Conservation (phyloP, 768 basidiomycete species). For the Lactarius tabidus region DNA sequence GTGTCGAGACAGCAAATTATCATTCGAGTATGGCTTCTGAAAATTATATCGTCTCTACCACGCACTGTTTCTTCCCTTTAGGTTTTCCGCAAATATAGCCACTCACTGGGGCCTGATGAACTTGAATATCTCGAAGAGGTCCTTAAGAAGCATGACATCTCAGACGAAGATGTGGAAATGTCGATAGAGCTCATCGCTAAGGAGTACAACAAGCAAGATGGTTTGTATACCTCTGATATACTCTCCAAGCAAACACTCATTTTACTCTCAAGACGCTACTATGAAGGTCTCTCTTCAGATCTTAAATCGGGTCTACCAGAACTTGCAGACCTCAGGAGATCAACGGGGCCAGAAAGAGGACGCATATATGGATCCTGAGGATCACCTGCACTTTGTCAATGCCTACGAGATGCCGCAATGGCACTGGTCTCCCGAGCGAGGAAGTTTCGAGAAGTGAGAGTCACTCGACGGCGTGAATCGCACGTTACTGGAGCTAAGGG, state of each 20-base stretch:
- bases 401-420: conserved; percentile 96
- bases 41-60: background rate
- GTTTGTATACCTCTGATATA: conserved; percentile 36
- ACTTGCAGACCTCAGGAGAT: conserved; percentile 63
- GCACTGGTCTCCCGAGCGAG: conserved; percentile 83
- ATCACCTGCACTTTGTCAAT: conserved; percentile 78
- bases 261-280: conserved; percentile 51
- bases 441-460: conserved; percentile 81
- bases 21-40: conserved; percentile 18
- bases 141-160: conserved; percentile 65
- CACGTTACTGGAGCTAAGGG: background rate
- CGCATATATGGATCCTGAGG: conserved; percentile 72
- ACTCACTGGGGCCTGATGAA: conserved; percentile 78
- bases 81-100: conserved; percentile 87
- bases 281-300: conserved; percentile 77
- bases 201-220: conserved; percentile 89
- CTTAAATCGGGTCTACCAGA: conserved; percentile 68
- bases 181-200: conserved; percentile 78
- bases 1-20: conserved; percentile 23
- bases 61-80: conserved; percentile 30
- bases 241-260: background rate
- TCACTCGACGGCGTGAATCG: background rate
- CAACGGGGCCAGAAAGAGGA: conserved; percentile 44
- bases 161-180: conserved; percentile 62
- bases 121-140: conserved; percentile 68